Evolutionary conservation across 2,329 filamentous ascomycete genomes (phyloP).

Genomic region (Aspergillus pseudoterreus): DNA sequence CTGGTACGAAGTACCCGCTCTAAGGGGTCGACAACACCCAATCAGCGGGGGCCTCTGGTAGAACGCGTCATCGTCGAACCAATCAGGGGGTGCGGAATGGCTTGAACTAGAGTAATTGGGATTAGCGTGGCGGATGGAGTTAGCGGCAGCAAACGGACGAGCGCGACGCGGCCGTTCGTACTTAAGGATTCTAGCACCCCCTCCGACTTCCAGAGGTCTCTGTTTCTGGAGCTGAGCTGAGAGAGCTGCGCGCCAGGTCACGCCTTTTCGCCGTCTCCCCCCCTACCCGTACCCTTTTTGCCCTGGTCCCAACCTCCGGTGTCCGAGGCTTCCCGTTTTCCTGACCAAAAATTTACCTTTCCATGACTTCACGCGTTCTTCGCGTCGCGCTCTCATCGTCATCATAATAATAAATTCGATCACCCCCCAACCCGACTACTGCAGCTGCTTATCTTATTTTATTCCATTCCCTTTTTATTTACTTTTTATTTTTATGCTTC

Average conservation of each 20-base stretch:
- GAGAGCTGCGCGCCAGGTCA: constrained; percentile 21
- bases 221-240: constrained; percentile 34
- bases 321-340: constrained; percentile 4
- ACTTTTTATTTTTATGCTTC: constrained; percentile 5
- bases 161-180: constrained; percentile 34
- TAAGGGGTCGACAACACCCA: constrained; percentile 14
- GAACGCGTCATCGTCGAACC: constrained; percentile 24
- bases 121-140: constrained; percentile 34
- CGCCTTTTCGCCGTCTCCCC: constrained; percentile 11
- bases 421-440: constrained; percentile 18
- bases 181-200: constrained; percentile 42
- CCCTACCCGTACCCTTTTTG: constrained; percentile 13
- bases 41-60: constrained; percentile 16
- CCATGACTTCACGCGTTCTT: constrained; percentile 18
- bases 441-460: constrained; percentile 11
- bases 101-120: constrained; percentile 31
- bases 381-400: constrained; percentile 17
- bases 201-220: constrained; percentile 34
- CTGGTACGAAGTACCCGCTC: constrained; percentile 21
- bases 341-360: constrained; percentile 5
- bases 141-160: constrained; percentile 33
- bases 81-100: constrained; percentile 29
- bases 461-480: constrained; percentile 6
- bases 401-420: constrained; percentile 2
- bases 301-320: constrained; percentile 5